Evolutionary conservation across 371 early-diverging fungal genomes (phyloP).

Genomic region (Haplosporangium sp.): DNA sequence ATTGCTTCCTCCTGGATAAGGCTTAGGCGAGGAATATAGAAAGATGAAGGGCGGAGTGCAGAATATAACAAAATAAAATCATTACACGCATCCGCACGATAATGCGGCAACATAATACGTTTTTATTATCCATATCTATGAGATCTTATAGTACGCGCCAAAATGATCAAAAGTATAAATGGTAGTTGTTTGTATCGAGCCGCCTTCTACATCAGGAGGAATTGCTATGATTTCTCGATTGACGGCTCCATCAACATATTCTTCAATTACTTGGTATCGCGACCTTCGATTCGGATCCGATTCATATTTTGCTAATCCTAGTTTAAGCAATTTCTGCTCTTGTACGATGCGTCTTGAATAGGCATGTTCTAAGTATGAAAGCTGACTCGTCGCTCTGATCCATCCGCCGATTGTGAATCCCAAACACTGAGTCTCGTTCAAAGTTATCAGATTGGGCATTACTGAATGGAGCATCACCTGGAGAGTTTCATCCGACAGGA

Average conservation of each 20-base stretch:
- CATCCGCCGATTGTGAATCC: constrained; percentile 11
- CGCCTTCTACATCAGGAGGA: no score
- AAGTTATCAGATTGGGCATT: constrained; percentile 13
- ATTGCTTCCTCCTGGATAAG: constrained; percentile 92
- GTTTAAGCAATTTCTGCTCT: neutral
- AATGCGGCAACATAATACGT: no score
- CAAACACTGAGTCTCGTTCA: constrained; percentile 15
- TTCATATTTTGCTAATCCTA: no score
- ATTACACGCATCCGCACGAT: neutral
- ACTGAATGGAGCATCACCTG: constrained; percentile 3
- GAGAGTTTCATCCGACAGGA: constrained; percentile 10
- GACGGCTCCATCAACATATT: neutral
- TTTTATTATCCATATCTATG: no score
- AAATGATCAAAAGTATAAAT: no score
- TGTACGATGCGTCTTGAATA: neutral
- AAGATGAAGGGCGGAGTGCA: neutral
- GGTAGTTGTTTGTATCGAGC: no score
- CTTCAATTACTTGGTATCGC: neutral
- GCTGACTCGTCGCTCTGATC: constrained; percentile 11
- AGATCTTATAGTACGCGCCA: no score
- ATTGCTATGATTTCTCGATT: no score
- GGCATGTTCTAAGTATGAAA: neutral
- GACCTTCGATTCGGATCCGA: neutral
- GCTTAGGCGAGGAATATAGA: neutral
- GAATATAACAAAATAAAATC: neutral